Conservation (phyloP, 2,329 filamentous ascomycete genomes). For the Fusarium stilboides region DNA sequence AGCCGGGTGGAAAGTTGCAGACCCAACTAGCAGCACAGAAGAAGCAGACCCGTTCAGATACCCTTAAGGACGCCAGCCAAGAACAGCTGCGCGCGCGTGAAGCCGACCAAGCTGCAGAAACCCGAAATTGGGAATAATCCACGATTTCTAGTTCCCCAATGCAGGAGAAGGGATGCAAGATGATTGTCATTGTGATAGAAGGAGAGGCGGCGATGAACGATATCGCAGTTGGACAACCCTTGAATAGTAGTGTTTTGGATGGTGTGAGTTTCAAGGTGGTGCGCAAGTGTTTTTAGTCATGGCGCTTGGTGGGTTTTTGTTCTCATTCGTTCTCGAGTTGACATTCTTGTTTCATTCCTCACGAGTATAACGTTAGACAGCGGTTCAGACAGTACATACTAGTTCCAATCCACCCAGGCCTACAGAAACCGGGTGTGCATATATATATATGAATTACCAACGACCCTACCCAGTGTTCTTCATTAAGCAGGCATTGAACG, state of each 20-base stretch:
- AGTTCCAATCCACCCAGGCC: not conserved
- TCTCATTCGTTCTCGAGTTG: slow-evolving; percentile 16
- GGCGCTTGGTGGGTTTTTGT: slow-evolving; percentile 2
- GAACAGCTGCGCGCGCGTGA: slow-evolving; percentile 77
- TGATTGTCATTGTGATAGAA: not conserved
- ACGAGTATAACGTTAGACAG: not conserved
- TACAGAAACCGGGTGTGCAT: not conserved
- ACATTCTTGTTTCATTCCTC: not conserved
- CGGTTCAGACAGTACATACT: slow-evolving; percentile 2
- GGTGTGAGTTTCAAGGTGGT: not conserved
- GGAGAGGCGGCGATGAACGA: not conserved
- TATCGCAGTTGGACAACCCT: not conserved
- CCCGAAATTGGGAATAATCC: slow-evolving; percentile 56
- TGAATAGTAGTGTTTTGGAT: not conserved
- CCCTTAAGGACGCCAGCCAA: slow-evolving; percentile 77
- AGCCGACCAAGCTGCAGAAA: slow-evolving; percentile 70
- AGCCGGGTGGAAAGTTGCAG: slow-evolving; percentile 77
- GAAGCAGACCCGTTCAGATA: slow-evolving; percentile 78
- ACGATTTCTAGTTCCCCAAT: not conserved
- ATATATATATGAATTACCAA: slow-evolving; percentile 17
- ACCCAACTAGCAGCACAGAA: slow-evolving; percentile 82
- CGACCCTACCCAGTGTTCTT: not conserved
- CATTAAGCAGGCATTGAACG: slow-evolving; percentile 7
- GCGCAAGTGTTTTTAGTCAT: not conserved
- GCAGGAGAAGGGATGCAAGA: not conserved